phyloP scores from a whole-genome alignment of 1,284 basidiomycete species.

The Schizophyllum amplum region DNA sequence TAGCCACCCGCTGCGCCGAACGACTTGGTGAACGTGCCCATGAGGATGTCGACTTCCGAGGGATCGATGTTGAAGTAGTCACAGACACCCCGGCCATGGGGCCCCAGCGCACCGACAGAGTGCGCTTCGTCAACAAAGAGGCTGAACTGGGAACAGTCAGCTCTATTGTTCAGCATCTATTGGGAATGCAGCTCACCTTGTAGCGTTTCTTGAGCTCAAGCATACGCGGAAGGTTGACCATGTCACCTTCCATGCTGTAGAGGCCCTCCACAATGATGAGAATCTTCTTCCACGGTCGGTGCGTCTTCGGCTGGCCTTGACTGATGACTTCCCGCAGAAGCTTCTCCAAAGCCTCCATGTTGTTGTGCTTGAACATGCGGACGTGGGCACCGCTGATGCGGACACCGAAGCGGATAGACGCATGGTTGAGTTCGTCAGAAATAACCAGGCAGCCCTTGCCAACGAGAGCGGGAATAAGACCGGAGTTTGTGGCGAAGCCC shows the following conservation, averaged over 20 bases:
- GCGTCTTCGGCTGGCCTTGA: constrained; percentile 96
- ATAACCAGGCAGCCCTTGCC: constrained; percentile 92
- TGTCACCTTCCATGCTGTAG: constrained; percentile 97
- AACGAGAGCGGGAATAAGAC: constrained; percentile 88
- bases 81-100: constrained; percentile 88
- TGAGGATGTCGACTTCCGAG: constrained; percentile 81
- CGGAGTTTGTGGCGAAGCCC: constrained; percentile 98
- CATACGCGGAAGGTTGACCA: constrained; percentile 80
- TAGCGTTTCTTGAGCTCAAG: constrained; percentile 91
- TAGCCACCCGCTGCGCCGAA: constrained; percentile 99
- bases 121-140: constrained; percentile 97
- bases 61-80: constrained; percentile 94
- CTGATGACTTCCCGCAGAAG: constrained; percentile 89
- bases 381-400: constrained; percentile 86
- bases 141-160: constrained; percentile 63
- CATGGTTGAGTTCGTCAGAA: constrained; percentile 96
- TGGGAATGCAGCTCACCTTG: constrained; percentile 56
- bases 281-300: constrained; percentile 99
- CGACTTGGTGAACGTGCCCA: constrained; percentile 99
- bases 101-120: constrained; percentile 92
- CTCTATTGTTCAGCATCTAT: not conserved
- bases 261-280: constrained; percentile 91
- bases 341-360: constrained; percentile 79
- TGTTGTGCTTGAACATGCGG: constrained; percentile 96
- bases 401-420: constrained; percentile 90